Base-by-base conservation (phyloP, 2,329 filamentous ascomycete species). In the Xylaria sp. region DNA sequence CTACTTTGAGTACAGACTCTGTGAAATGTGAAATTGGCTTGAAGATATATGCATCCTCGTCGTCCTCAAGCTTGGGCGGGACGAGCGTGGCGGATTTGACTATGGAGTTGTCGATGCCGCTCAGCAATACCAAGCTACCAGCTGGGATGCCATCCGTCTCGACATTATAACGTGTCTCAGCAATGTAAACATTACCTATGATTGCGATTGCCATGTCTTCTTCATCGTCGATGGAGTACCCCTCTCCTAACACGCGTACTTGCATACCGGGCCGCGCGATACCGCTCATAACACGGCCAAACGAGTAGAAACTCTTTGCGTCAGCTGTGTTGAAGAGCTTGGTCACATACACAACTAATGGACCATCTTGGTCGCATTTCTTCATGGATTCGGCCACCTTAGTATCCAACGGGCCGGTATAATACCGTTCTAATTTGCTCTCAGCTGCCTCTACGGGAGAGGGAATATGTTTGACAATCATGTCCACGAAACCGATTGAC, bases 1-100 rank as follows among this genome's bases (percentile, higher is more conserved):
- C 96, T 38, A 99, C 92, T 82, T 99, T 99, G 80, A 99, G 92
- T 0, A 99, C 94, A 0, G 95, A 97, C 78, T 99, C 93, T 36
- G 96, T 98, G 80, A 98, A 97, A 81, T 99, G 96, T 9, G 90
- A 89, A 67, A 99, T 87, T 0, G 96, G 95, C 70, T 90, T 91
- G 86, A 99, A 98, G 75, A 99, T 97, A 79, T 96, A 96, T 0
- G 93, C 94, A 69, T 97, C 94, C 78, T 98, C 95, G 53, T 96
- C 89, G 59, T 96, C 91, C 29, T 93, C 91, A 9, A 97, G 85
- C 71, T 89, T 91, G 44, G 89, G 88, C 1, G 93, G 89, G 33
- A 99, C 89, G 54, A 99, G 86, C 0, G 96, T 99, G 9, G 96
- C 96, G 2, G 94, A 95, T 81, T 99, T 99, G 81, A 98, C 93